Conservation (phyloP, 140 eudicot genomes). For the Oenanthe javanica region DNA sequence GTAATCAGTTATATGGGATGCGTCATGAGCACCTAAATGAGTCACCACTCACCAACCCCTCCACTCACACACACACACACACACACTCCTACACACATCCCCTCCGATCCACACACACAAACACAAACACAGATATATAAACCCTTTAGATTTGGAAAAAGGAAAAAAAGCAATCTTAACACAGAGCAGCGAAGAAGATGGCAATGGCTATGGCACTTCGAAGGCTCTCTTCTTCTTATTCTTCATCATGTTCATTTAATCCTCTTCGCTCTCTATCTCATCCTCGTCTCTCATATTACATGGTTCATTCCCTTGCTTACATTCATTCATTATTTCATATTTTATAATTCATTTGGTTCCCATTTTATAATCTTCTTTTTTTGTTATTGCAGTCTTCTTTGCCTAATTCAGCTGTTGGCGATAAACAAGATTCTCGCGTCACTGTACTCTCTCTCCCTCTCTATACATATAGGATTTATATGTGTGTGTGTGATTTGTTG, state of each 20-base stretch:
- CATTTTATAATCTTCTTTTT: not conserved
- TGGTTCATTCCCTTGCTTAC: constrained; percentile 30
- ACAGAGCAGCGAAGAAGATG: constrained; percentile 21
- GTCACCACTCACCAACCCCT: constrained; percentile 1
- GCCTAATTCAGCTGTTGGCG: constrained; percentile 78
- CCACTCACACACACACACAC: not conserved
- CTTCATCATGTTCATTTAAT: constrained; percentile 22
- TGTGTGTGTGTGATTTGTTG: not conserved
- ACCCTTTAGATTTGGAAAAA: not conserved
- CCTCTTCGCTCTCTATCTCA: constrained; percentile 56
- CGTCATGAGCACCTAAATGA: not conserved
- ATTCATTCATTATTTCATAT: no score
- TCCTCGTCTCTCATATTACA: constrained; percentile 58
- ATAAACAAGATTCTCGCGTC: constrained; percentile 67
- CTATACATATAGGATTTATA: not conserved
- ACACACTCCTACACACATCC: not conserved
- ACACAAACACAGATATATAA: not conserved
- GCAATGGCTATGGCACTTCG: constrained; percentile 87
- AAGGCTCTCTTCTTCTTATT: constrained; percentile 68
- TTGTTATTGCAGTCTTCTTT: constrained; percentile 47
- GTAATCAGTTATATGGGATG: not conserved
- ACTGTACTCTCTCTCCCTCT: constrained; percentile 31
- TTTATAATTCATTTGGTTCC: not conserved
- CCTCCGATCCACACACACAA: not conserved
- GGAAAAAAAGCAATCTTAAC: no score